Percentiles rank a stretch among this genome's conserved stretches.
phyloP scores from a whole-genome alignment of 129 eudicot species.

The Kitagawia praeruptora region DNA sequence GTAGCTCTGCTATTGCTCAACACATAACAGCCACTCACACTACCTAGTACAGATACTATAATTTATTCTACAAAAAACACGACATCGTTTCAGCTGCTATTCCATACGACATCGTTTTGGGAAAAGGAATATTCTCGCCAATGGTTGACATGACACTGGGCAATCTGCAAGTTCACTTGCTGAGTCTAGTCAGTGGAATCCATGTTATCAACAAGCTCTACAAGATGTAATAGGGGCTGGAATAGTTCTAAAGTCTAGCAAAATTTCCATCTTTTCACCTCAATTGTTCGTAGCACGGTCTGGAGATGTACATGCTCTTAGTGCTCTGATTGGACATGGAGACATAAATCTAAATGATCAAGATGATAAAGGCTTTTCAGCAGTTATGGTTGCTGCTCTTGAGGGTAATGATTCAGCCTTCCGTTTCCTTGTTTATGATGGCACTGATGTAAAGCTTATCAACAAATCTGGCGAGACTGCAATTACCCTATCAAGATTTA shows the following conservation, averaged over 20 bases:
- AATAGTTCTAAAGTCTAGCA: slow-evolving; percentile 37
- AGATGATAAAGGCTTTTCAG: slow-evolving; percentile 64
- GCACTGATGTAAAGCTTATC: slow-evolving; percentile 42
- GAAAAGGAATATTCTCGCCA: too few species aligned
- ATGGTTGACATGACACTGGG: slow-evolving; percentile 29
- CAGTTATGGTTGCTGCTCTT: slow-evolving; percentile 57
- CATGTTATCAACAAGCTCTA: slow-evolving; percentile 42
- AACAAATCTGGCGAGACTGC: slow-evolving; percentile 61
- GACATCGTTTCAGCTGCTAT: too few species aligned
- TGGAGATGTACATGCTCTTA: slow-evolving; percentile 46
- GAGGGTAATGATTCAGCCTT: slow-evolving; percentile 62
- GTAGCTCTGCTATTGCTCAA: too few species aligned
- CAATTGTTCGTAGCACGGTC: slow-evolving; percentile 54
- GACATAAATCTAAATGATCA: slow-evolving; percentile 44
- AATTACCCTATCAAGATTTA: slow-evolving; percentile 50
- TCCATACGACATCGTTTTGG: too few species aligned
- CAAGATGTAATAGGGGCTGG: slow-evolving; percentile 44
- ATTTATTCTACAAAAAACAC: too few species aligned
- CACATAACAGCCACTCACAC: too few species aligned
- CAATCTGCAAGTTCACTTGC: slow-evolving; percentile 43
- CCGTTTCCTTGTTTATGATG: slow-evolving; percentile 43
- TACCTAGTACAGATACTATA: too few species aligned
- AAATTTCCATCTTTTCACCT: slow-evolving; percentile 40
- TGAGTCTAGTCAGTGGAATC: slow-evolving; percentile 39
- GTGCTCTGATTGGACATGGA: slow-evolving; percentile 36